Percentiles rank a stretch among this genome's conserved stretches.
Conservation (phyloP, 2,329 filamentous ascomycete genomes). For the Cladorrhinum sp. region DNA sequence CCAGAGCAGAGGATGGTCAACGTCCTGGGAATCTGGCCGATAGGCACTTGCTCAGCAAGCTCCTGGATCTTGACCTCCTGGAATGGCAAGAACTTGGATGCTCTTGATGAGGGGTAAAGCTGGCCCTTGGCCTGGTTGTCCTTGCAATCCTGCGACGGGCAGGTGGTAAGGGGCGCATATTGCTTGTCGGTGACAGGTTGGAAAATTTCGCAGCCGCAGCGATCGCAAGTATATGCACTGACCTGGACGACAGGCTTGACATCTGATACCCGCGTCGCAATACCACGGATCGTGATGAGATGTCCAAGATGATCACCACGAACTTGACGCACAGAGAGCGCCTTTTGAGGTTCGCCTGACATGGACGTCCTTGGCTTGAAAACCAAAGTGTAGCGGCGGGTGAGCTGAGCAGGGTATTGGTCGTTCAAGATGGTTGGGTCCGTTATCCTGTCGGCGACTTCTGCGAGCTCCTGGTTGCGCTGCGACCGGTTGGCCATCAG, state of each 20-base stretch:
- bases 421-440: slow-evolving; percentile 66
- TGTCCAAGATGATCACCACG: slow-evolving; percentile 88
- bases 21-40: slow-evolving; percentile 92
- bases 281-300: slow-evolving; percentile 90
- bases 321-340: slow-evolving; percentile 87
- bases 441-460: slow-evolving; percentile 62
- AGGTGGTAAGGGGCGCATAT: slow-evolving; percentile 81
- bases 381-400: slow-evolving; percentile 88
- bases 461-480: slow-evolving; percentile 73
- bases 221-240: slow-evolving; percentile 95
- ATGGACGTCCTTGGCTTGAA: slow-evolving; percentile 87
- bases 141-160: slow-evolving; percentile 86
- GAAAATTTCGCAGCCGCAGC: slow-evolving; percentile 95
- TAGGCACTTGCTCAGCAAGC: slow-evolving; percentile 97
- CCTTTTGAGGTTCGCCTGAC: slow-evolving; percentile 58
- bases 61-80: slow-evolving; percentile 99
- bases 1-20: slow-evolving; percentile 89
- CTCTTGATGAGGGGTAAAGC: slow-evolving; percentile 89
- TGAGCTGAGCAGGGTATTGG: slow-evolving; percentile 88
- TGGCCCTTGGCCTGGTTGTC: slow-evolving; percentile 90
- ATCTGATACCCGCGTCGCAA: slow-evolving; percentile 91
- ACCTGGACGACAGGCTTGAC: slow-evolving; percentile 98
- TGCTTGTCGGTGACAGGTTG: slow-evolving; percentile 90
- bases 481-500: slow-evolving; percentile 89
- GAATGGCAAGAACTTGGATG: slow-evolving; percentile 95